Evolutionary conservation across 202 grass and related monocot species (phyloP).

Genomic region (Brachypodium distachyon): DNA sequence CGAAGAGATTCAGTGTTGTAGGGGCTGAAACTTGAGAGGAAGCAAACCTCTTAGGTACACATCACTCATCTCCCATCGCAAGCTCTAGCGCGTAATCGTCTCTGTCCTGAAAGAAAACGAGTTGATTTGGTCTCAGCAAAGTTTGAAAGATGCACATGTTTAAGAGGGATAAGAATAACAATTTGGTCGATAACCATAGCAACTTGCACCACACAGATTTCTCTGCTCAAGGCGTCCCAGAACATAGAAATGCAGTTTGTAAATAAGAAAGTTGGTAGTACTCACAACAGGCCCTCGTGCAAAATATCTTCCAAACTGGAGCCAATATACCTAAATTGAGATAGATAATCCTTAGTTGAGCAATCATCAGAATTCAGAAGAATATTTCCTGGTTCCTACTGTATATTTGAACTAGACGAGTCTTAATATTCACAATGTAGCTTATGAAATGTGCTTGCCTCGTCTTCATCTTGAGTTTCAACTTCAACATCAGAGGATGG

Average conservation of each 20-base stretch:
- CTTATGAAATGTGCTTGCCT: slow-evolving; percentile 33
- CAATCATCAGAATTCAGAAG: neutral
- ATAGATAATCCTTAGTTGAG: neutral
- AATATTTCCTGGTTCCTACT: neutral
- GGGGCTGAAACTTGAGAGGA: neutral
- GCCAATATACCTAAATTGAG: slow-evolving; percentile 82
- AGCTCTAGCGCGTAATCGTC: slow-evolving; percentile 93
- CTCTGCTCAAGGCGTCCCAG: neutral
- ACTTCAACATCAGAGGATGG: slow-evolving; percentile 79
- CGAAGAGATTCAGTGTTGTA: neutral
- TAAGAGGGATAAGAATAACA: neutral
- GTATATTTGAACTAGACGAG: neutral
- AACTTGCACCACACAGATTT: neutral
- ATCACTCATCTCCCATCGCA: slow-evolving; percentile 85
- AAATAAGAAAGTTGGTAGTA: slow-evolving; percentile 1
- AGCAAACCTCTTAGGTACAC: slow-evolving; percentile 6
- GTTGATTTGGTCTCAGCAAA: neutral
- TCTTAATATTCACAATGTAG: neutral
- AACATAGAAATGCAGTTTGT: neutral
- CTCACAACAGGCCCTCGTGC: slow-evolving; percentile 88
- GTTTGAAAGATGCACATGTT: neutral
- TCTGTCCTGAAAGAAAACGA: slow-evolving; percentile 48
- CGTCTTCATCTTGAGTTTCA: slow-evolving; percentile 98
- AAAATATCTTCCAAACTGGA: slow-evolving; percentile 98
- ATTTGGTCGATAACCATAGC: neutral